Evolutionary conservation across 2,329 filamentous ascomycete species (phyloP), one percentile per base, ranked within the genome.

Genomic region (Lasiodiplodia sp.): DNA sequence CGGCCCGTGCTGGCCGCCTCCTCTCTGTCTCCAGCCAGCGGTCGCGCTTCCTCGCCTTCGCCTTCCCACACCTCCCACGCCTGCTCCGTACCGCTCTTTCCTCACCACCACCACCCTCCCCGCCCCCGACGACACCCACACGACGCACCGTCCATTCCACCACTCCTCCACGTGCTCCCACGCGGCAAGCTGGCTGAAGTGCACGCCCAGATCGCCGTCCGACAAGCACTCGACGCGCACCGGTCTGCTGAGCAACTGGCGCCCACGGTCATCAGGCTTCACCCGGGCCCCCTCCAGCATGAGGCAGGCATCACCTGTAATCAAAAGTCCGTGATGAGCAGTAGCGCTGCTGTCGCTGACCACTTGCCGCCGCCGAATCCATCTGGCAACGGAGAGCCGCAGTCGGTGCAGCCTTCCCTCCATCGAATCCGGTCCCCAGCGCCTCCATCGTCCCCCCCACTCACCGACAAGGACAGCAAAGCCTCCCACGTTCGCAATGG

Each of bases 281-380:
- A 53, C 57, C 47, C 67, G 51, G 53, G 51, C 38, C 67, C 67
- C 60, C 60, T 64, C 60, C 67, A 68, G 67, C 67, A 68, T 68
- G 67, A 68, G 60, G 67, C 67, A 68, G 67, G 60, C 60, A 58
- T 44, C 58, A 55, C 40, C 58, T 38, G 52, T 44, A 37, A 68
- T 57, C 64, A 37, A 63, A 68, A 68, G 67, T 67, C 68, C 68
- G 68, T 69, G 53, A 69, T 69, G 68, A 69, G 64, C 68, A 69
- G 68, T 69, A 69, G 63, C 64, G 68, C 68, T 69, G 64, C 63
- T 69, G 68, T 66, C 57, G 68, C 68, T 67, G 68, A 68, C 58
- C 58, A 64, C 60, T 65, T 68, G 67, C 67, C 67, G 67, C 67
- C 67, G 58, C 66, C 66, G 44, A 57, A 68, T 64, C 60, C 67